A percentile compares a stretch with the other conserved stretches of the same genome.
Evolutionary conservation across 306 rosid genomes (phyloP).

Genomic region (Sicyos baderoa): DNA sequence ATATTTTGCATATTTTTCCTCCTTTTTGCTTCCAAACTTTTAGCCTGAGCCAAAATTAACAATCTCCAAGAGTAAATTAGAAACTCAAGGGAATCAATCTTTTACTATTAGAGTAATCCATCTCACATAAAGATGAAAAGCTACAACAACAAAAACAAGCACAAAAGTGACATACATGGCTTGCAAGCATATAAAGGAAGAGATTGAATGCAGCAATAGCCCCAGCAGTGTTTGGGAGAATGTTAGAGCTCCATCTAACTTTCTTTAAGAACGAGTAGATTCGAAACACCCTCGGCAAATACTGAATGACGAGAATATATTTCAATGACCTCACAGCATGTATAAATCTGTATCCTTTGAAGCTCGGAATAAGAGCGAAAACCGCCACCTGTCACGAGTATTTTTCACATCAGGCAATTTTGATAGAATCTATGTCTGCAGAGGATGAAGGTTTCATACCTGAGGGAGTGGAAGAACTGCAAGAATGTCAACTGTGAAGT

Average conservation of each 20-base stretch:
- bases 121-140: neutral
- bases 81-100: neutral
- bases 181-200: slow-evolving; percentile 22
- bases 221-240: slow-evolving; percentile 19
- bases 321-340: neutral
- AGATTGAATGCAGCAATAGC: slow-evolving; percentile 21
- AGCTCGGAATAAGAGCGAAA: neutral
- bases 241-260: slow-evolving; percentile 1
- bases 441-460: neutral
- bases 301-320: slow-evolving; percentile 13
- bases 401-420: neutral
- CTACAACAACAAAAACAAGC: neutral
- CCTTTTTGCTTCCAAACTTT: neutral
- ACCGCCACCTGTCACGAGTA: slow-evolving; percentile 10
- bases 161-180: slow-evolving; percentile 21
- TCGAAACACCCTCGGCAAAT: slow-evolving; percentile 18
- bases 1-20: neutral
- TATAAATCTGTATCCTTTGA: neutral
- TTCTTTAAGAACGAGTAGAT: slow-evolving; percentile 10
- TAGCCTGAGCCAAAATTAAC: neutral
- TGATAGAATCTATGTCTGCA: neutral
- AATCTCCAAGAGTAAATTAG: neutral
- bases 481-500: slow-evolving; percentile 9
- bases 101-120: no score
- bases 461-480: slow-evolving; percentile 21